phyloP scores from a whole-genome alignment of 306 rosid species.

The Pterocarpus macrocarpus region DNA sequence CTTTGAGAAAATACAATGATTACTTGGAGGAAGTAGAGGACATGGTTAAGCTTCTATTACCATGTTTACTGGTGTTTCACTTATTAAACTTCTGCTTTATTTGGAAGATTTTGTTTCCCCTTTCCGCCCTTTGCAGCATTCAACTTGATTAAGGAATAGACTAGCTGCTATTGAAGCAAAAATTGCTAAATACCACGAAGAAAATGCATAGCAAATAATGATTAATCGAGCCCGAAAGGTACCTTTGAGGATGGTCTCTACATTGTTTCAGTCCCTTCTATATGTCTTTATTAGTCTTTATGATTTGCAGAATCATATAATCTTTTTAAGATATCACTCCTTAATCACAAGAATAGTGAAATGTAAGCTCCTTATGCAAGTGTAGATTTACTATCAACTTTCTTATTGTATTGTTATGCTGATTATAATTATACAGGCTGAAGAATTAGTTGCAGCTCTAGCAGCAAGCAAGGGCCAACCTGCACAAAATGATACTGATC shows the following conservation, averaged over 20 bases:
- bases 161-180: conserved; percentile 71
- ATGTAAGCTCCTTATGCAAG: conserved; percentile 8
- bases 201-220: conserved; percentile 87
- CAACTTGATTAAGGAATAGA: conserved; percentile 79
- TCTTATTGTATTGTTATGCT: conserved; percentile 38
- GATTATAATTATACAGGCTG: conserved; percentile 70
- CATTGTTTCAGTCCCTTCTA: conserved; percentile 16
- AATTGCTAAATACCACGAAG: conserved; percentile 80
- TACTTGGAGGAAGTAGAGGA: conserved; percentile 81
- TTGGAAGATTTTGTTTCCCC: neutral
- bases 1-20: too few relatives aligned
- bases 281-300: neutral
- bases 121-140: conserved; percentile 57
- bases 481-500: conserved; percentile 65
- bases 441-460: conserved; percentile 87
- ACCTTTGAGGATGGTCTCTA: conserved; percentile 25
- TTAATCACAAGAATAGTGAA: conserved; percentile 1
- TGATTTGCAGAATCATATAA: conserved; percentile 9
- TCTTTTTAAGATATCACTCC: conserved; percentile 18
- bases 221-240: conserved; percentile 87
- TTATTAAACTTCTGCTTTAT: conserved; percentile 25
- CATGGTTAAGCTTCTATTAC: conserved; percentile 66
- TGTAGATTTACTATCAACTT: conserved; percentile 4
- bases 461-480: conserved; percentile 79
- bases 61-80: neutral